Evolutionary conservation across 2,329 filamentous ascomycete species (phyloP).

Genomic region (Apiospora saccharicola): DNA sequence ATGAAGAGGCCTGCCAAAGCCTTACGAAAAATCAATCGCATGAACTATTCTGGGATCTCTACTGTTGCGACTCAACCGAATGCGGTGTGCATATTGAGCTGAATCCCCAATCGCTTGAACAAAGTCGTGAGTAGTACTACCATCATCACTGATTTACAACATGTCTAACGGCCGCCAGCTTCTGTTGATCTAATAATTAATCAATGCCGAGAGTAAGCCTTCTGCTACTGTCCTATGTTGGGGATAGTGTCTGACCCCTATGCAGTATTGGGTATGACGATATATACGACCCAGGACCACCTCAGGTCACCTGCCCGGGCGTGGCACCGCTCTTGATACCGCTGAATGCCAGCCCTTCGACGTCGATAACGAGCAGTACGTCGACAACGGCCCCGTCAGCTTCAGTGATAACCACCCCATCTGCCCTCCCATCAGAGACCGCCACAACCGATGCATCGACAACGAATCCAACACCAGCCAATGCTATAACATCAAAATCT

Average conservation of each 20-base stretch:
- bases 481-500: conserved; percentile 19
- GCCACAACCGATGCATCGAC: background rate
- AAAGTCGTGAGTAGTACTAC: conserved; percentile 53
- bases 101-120: conserved; percentile 29
- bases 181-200: conserved; percentile 60
- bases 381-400: background rate
- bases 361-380: background rate
- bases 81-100: conserved; percentile 54
- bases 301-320: conserved; percentile 18
- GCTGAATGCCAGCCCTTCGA: background rate
- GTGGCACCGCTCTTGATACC: background rate
- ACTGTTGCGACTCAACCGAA: conserved; percentile 59
- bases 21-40: conserved; percentile 35
- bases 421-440: background rate
- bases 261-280: conserved; percentile 37
- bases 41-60: conserved; percentile 52
- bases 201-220: conserved; percentile 56
- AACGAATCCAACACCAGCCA: background rate
- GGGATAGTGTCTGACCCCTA: background rate
- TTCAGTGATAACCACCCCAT: background rate
- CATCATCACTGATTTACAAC: background rate
- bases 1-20: conserved; percentile 35
- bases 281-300: conserved; percentile 38
- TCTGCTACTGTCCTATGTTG: background rate
- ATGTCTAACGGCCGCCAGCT: conserved; percentile 43